Base-by-base conservation (phyloP, 176 grass and related monocot genomes). In the Zizania latifolia region DNA sequence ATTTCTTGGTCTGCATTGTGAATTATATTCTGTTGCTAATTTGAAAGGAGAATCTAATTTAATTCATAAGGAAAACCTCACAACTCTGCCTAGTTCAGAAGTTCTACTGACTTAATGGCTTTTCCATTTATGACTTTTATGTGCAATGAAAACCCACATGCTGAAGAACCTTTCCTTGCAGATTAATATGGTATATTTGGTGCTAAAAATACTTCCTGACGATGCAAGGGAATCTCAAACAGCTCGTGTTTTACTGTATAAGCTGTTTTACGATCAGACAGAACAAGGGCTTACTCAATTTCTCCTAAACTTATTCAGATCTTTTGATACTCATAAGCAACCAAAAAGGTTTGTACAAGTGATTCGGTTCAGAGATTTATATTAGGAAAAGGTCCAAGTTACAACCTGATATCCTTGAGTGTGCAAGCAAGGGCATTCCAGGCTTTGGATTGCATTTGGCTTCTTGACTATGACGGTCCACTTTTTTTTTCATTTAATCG, bases 221-320 rank as follows among this genome's bases (percentile, higher is more conserved):
- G 88, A 80, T 85, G 89, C 94, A 66, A 93, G 81, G 78, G 91
- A 97, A 83, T 70, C 81, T 81, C 94, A 93, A 70, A 93, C 86
- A 64, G 83, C 83, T 76, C 88, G 90, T 74, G 88, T 97, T 64
- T 83, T 93, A 56, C 75, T 97, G 45, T 97, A 97, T 65, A 97
- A 97, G 72, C 78, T 97, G 31, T 93, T 97, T 78, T 97, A 97
- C 87, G 94, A 97, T 83, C 91, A 97, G 83, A 97, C 94, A 33
- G 94, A 97, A 74, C 75, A 89, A 78, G 91, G 94, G 58, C 83
- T 93, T 35, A 93, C 94, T 75, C 86, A 97, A 15, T 93, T 92
- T 76, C 86, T 97, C 26, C 78, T 93, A 44, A 97, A 86, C 62
- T 78, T 93, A 82, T 97, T 97, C 83, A 93, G 70, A 85, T 91